These are phyloP conservation scores for Dioscorea cayenensis DNA, from an alignment of 116 monocot genomes.

Conservation along the genomic window DNA sequence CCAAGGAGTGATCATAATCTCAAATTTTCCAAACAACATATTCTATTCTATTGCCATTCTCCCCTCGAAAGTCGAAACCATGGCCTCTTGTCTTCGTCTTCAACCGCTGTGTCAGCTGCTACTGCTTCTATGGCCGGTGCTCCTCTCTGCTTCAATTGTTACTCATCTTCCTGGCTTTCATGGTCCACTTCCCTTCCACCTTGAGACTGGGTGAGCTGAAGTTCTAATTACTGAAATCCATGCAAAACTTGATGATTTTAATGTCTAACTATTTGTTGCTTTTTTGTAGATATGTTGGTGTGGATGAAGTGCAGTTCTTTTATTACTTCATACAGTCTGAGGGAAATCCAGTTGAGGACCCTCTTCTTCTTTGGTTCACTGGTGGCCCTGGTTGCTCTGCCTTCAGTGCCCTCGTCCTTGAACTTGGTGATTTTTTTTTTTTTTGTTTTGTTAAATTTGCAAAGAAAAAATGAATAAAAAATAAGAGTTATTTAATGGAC, in stretches of 20 bases:
- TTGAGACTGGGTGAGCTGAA: conserved; percentile 45
- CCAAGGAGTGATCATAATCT: too few species aligned
- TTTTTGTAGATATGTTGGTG: conserved; percentile 28
- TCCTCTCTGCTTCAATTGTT: conserved; percentile 4
- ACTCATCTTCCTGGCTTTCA: conserved; percentile 47
- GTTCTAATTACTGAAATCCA: background rate
- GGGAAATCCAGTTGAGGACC: conserved; percentile 31
- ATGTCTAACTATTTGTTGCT: background rate
- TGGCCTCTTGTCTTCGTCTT: too few species aligned
- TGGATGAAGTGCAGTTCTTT: conserved; percentile 47
- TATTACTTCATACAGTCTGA: conserved; percentile 53
- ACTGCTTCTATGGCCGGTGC: too few species aligned
- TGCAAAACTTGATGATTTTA: background rate
- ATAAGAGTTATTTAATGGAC: too few species aligned
- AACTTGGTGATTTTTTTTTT: conserved; percentile 17
- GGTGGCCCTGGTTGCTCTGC: conserved; percentile 58
- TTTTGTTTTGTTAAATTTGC: too few species aligned
- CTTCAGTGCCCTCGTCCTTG: conserved; percentile 26
- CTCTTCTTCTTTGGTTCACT: conserved; percentile 39
- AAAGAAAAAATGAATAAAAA: too few species aligned
- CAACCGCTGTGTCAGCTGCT: too few species aligned
- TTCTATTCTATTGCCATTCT: too few species aligned
- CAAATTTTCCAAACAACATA: too few species aligned
- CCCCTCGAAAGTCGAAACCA: too few species aligned
- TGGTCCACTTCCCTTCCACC: conserved; percentile 41